Conservation (phyloP, 108 stramenopile genomes). For the Cyclotella atomus region DNA sequence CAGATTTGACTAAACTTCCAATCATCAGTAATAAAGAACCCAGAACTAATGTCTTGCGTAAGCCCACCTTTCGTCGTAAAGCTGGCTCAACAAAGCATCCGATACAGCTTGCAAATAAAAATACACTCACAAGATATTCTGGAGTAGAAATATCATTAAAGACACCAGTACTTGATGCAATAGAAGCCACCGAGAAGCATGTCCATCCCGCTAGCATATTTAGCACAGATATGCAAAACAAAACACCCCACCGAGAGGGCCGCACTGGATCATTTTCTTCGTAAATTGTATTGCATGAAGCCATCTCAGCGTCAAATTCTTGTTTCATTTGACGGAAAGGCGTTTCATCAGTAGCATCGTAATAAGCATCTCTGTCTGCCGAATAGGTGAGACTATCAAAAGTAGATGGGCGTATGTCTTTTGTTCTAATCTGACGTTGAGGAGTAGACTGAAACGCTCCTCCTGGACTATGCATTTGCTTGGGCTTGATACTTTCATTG, state of each 20-base stretch:
- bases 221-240: constrained; percentile 77
- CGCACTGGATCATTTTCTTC: constrained; percentile 49
- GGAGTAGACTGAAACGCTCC: constrained; percentile 8
- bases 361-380: constrained; percentile 16
- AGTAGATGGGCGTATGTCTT: background rate
- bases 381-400: constrained; percentile 17
- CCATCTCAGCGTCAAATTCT: constrained; percentile 9
- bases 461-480: background rate
- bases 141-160: constrained; percentile 64
- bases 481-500: background rate
- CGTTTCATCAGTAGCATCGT: background rate
- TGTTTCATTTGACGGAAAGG: background rate
- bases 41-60: constrained; percentile 73
- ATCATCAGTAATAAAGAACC: constrained; percentile 77
- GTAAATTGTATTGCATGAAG: background rate
- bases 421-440: background rate
- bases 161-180: constrained; percentile 55
- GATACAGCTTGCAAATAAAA: constrained; percentile 73
- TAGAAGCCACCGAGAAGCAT: constrained; percentile 83
- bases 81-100: constrained; percentile 73
- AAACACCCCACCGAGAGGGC: constrained; percentile 82
- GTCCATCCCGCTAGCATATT: constrained; percentile 74
- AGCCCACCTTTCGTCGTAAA: constrained; percentile 67
- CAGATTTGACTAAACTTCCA: constrained; percentile 78
- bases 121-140: constrained; percentile 73